Conservation (phyloP, 768 basidiomycete genomes). For the Boletus eberwhitei region DNA sequence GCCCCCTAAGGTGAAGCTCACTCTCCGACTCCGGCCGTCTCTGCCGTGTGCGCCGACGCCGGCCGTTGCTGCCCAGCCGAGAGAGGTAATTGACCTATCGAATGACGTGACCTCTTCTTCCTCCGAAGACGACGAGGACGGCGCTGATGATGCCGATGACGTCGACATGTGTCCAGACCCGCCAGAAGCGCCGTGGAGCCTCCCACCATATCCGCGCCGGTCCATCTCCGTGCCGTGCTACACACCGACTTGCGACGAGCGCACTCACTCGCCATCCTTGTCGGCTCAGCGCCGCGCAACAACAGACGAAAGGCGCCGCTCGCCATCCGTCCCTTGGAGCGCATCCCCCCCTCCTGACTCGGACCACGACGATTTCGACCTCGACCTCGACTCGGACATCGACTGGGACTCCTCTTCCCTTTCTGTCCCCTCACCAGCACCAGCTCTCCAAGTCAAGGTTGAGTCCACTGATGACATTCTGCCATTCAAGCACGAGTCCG, state of each 20-base stretch:
- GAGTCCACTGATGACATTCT: constrained; percentile 27
- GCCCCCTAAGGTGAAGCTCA: constrained; percentile 67
- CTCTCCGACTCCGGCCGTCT: constrained; percentile 53
- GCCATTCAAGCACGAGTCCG: constrained; percentile 55
- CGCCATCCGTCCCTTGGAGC: constrained; percentile 56
- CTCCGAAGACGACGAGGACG: constrained; percentile 36
- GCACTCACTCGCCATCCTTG: constrained; percentile 30
- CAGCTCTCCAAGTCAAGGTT: constrained; percentile 18
- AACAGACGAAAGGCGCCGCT: constrained; percentile 41
- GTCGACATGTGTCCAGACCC: constrained; percentile 16
- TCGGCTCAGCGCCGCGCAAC: constrained; percentile 20
- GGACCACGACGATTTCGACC: constrained; percentile 43
- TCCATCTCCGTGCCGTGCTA: constrained; percentile 57
- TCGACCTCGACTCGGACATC: constrained; percentile 55
- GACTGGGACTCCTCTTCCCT: constrained; percentile 49
- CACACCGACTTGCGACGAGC: constrained; percentile 43
- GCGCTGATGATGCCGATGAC: constrained; percentile 21
- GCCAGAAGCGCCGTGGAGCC: constrained; percentile 43
- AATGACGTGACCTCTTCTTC: constrained; percentile 38
- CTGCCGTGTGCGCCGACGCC: constrained; percentile 23
- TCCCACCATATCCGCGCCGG: constrained; percentile 55
- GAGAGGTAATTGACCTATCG: constrained; percentile 41
- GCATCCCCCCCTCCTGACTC: constrained; percentile 73
- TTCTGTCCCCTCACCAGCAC: constrained; percentile 21
- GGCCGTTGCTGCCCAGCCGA: constrained; percentile 11